Base-by-base conservation (phyloP, 2,329 filamentous ascomycete species). In the Penicillium sumatraense region DNA sequence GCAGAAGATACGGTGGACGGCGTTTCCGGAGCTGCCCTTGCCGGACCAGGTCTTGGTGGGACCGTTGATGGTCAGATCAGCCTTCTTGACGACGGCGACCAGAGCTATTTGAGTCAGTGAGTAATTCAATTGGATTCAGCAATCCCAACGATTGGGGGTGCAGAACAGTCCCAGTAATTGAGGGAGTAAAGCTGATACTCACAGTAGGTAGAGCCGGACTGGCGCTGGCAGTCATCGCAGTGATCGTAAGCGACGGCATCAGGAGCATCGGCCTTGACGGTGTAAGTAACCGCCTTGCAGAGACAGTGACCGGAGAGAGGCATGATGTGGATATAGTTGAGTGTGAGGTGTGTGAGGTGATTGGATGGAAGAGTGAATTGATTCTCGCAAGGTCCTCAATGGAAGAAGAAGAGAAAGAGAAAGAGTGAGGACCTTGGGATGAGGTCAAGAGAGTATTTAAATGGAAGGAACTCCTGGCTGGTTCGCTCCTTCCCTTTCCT, bases 141-240 rank as follows among this genome's bases (percentile, higher is more conserved):
- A 14, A 9, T 31, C 6, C 3, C 11, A 3, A 31, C 5, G 29
- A 31, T 31, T n/a, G n/a, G n/a, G n/a, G n/a, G n/a, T 11, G 26
- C 26, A 35, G 31, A 35, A 11, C 11, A 7, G 27, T 6, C 27
- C 27, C 11, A 29, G 27, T 14, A 4, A 33, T 33, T 3, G 3
- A 33, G 6, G 13, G 10, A 16, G 11, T 8, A 38, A 38, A 8
- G 2, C 5, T 18, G 33, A 38, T 38, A 53, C 64, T 14, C 58
- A 74, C 72, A 89, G 74, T 89, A 89, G 54, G 86, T 88, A 16
- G 85, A 88, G 61, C 86, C 86, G 48, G 76, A 83, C 76, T 89
- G 86, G 68, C 86, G 85, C 75, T 89, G 86, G 81, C 86, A 89
- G 75, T 89, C 86, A 68, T 89, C 86, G 67, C 86, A 89, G 79